phyloP scores from a whole-genome alignment of 495 filamentous ascomycete species.

The Aspergillus asperescens region DNA sequence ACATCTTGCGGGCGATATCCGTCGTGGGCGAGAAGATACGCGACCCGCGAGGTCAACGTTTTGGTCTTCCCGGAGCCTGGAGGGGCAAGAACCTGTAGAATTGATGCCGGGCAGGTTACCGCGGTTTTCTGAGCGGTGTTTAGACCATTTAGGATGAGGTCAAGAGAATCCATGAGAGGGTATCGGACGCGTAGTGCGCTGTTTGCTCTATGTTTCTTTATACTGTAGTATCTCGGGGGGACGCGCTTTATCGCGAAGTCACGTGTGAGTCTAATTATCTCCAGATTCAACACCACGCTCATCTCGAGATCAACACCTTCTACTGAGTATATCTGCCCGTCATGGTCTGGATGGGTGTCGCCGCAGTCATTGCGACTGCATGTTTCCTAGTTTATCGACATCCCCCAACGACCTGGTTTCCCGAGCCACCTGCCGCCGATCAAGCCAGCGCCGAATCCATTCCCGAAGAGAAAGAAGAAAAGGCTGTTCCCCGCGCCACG shows the following conservation, averaged over 20 bases:
- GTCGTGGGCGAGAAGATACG: constrained; percentile 80
- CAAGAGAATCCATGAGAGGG: constrained; percentile 21
- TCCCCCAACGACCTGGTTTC: constrained; percentile 23
- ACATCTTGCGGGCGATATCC: constrained; percentile 83
- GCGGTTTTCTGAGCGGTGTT: constrained; percentile 82
- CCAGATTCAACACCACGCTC: neutral
- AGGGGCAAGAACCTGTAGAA: constrained; percentile 87
- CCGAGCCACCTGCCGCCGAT: constrained; percentile 15
- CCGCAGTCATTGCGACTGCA: constrained; percentile 29
- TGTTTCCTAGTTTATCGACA: constrained; percentile 33
- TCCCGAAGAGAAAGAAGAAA: constrained; percentile 17
- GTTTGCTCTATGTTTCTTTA: neutral
- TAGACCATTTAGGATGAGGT: constrained; percentile 64
- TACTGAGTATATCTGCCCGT: constrained; percentile 11
- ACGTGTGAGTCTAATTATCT: constrained; percentile 15
- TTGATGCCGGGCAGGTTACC: constrained; percentile 69
- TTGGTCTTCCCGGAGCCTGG: constrained; percentile 92
- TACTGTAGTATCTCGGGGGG: no score
- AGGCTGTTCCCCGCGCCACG: constrained; percentile 7
- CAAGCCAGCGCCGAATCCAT: constrained; percentile 23
- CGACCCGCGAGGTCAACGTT: constrained; percentile 89
- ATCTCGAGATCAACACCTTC: neutral
- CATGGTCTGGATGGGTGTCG: constrained; percentile 40
- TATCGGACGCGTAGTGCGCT: neutral
- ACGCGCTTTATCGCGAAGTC: constrained; percentile 17